Base-by-base conservation (phyloP, 345 rosid species). In the Gossypium raimondii region DNA sequence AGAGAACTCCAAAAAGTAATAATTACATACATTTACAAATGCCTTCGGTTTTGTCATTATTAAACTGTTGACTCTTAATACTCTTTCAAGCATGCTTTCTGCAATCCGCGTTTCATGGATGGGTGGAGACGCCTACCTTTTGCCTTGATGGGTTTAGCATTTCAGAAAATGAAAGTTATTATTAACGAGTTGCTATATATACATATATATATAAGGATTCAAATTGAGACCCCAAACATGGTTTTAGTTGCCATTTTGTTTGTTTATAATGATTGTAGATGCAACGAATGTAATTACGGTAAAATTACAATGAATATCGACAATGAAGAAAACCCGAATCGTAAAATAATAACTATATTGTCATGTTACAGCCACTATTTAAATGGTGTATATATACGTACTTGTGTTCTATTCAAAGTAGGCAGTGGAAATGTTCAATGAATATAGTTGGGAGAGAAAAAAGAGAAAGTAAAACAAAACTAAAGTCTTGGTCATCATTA, bases 61-160 rank as follows among this genome's bases (percentile, higher is more conserved):
- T 11, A 53, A 55, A 18, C 2, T 53, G 62, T 34, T 70, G 74
- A 70, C 63, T 38, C 62, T 70, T 34, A n/a, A 38, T 17, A 34
- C 62, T 11, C 14, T 70, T 70, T 53, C 59, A 50, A 53, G 73
- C 73, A 69, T 69, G 73, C 73, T 50, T 69, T 27, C 73, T 69
- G 45, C 44, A 27, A 70, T 55, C 74, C 63, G 63, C 61, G 7
- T 55, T 55, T 70, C 48, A n/a, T 70, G 74, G 74, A 55, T 53
- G 62, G 74, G 62, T 29, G 73, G 73, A 70, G 48, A 70, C 9
- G 62, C 73, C 62, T 70, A 70, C 47, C 50, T 53, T 52, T 51
- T 9, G 27, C 29, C 55, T 47, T 38, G 27, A 52, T 70, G 73
- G 45, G 62, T 34, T 55, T 14, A 71, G 63, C 64, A 71, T 71